Evolutionary conservation across 2,329 filamentous ascomycete species (phyloP).

Genomic region (Neonectria coccinea): DNA sequence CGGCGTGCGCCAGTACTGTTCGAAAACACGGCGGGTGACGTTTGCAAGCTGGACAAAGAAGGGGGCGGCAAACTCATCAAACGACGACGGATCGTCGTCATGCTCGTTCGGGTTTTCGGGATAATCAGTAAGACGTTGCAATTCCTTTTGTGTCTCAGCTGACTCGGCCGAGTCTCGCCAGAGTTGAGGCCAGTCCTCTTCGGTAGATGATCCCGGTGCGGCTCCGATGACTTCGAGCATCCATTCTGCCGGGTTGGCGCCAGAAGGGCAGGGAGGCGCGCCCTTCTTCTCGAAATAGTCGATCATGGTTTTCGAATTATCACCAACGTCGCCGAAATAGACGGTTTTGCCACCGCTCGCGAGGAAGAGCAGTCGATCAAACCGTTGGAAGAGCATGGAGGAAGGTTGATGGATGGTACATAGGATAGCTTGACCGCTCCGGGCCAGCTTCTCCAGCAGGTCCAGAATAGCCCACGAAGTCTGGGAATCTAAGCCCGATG

Average conservation of each 20-base stretch:
- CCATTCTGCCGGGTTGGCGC: constrained; percentile 75
- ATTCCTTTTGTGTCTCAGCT: constrained; percentile 47
- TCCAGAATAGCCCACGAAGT: constrained; percentile 69
- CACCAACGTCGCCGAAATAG: constrained; percentile 73
- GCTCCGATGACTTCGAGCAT: constrained; percentile 64
- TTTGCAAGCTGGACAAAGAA: constrained; percentile 48
- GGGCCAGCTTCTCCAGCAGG: constrained; percentile 69
- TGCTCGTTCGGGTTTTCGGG: constrained; percentile 9
- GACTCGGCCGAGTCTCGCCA: constrained; percentile 52
- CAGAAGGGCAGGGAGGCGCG: constrained; percentile 61
- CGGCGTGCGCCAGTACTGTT: constrained; percentile 57
- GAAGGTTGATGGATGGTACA: constrained; percentile 66
- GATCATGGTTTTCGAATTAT: constrained; percentile 64
- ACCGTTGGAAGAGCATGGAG: constrained; percentile 60
- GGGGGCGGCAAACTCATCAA: constrained; percentile 49
- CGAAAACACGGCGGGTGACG: constrained; percentile 51
- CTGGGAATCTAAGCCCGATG: constrained; percentile 69
- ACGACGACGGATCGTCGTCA: constrained; percentile 34
- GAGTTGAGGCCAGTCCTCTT: constrained; percentile 53
- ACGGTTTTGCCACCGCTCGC: constrained; percentile 71
- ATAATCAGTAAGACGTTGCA: constrained; percentile 42
- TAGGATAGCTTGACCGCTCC: constrained; percentile 60
- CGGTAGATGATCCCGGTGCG: constrained; percentile 62
- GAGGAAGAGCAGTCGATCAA: constrained; percentile 71
- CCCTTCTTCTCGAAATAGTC: constrained; percentile 73